These are phyloP conservation scores for Circinella minor DNA, from an alignment of 371 early-diverging fungal species.

Conservation along the genomic window DNA sequence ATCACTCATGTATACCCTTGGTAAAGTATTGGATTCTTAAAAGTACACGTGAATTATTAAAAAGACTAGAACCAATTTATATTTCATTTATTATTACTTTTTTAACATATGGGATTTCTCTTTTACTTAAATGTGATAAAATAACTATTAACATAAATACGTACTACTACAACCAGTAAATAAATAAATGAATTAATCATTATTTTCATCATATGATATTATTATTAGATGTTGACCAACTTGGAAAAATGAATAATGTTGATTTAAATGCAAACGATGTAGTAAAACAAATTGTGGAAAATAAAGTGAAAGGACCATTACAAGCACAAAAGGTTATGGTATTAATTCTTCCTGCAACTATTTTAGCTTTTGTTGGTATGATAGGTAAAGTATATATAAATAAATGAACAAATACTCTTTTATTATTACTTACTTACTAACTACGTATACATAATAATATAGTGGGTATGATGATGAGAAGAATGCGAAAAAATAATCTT, in stretches of 20 bases:
- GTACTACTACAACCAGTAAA: neutral
- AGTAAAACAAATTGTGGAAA: constrained; percentile 8
- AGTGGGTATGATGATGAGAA: constrained; percentile 14
- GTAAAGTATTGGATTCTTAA: constrained; percentile 10
- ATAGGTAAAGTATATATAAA: constrained; percentile 15
- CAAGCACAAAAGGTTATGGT: constrained; percentile 27
- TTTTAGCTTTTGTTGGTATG: constrained; percentile 31
- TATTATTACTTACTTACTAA: neutral
- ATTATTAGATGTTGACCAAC: constrained; percentile 16
- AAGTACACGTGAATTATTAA: neutral
- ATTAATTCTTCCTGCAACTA: constrained; percentile 33
- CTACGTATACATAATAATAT: neutral
- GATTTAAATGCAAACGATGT: constrained; percentile 3
- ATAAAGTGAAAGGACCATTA: constrained; percentile 8
- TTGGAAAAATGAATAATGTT: constrained; percentile 13
- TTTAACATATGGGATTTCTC: too few relatives aligned
- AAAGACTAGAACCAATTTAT: too few relatives aligned
- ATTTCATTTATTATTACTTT: too few relatives aligned
- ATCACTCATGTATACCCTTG: constrained; percentile 24
- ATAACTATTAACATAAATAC: too few relatives aligned
- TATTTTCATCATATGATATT: neutral
- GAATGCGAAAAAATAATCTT: constrained; percentile 30
- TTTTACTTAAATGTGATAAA: neutral
- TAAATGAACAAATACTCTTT: too few relatives aligned
- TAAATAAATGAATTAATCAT: neutral